Evolutionary conservation across 345 rosid genomes (phyloP).

Genomic region (Corchorus capsularis): DNA sequence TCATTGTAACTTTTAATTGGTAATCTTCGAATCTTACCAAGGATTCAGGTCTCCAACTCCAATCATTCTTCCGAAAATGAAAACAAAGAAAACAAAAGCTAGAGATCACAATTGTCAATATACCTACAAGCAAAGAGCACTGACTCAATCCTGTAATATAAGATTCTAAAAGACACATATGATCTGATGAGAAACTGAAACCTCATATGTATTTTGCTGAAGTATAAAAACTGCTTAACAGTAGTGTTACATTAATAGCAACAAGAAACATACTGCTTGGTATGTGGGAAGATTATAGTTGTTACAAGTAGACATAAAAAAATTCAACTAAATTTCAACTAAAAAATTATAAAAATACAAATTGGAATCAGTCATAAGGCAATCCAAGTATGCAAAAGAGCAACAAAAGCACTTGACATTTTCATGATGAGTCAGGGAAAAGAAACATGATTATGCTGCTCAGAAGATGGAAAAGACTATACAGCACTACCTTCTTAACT

Average conservation of each 20-base stretch:
- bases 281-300: no score
- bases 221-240: no score
- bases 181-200: slow-evolving; percentile 20
- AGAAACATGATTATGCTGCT: not conserved
- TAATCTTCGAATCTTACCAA: slow-evolving; percentile 12
- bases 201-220: not conserved
- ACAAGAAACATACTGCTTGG: no score
- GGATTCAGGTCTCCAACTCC: slow-evolving; percentile 15
- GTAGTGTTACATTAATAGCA: no score
- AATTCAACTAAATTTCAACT: no score
- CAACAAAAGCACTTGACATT: not conserved
- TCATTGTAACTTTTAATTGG: not conserved
- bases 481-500: slow-evolving; percentile 23
- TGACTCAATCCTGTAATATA: not conserved
- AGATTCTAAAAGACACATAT: slow-evolving; percentile 30
- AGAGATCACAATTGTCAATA: not conserved
- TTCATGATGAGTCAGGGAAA: not conserved
- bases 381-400: not conserved
- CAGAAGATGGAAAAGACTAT: slow-evolving; percentile 2
- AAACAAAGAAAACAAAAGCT: not conserved
- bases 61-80: not conserved
- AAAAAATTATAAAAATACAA: no score
- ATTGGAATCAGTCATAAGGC: no score
- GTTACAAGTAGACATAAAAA: no score
- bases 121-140: slow-evolving; percentile 5